Evolutionary conservation across 2,329 filamentous ascomycete genomes (phyloP).

Genomic region (Rhynchosporium secalis): DNA sequence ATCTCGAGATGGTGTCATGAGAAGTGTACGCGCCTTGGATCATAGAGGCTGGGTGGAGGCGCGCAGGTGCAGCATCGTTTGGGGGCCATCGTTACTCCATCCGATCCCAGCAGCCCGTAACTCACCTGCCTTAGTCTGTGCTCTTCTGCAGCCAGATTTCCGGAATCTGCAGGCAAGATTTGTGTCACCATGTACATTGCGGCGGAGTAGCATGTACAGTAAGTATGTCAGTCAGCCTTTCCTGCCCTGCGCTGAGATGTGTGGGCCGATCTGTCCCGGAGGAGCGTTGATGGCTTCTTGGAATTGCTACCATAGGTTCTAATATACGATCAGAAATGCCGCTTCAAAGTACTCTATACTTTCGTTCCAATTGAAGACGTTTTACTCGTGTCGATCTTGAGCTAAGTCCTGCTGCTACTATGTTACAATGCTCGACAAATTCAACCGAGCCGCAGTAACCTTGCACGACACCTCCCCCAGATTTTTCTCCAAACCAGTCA

Average conservation of each 20-base stretch:
- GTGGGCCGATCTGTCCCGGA: background rate
- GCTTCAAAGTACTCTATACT: background rate
- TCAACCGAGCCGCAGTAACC: slow-evolving; percentile 11
- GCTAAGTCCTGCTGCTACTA: background rate
- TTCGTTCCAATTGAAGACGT: background rate
- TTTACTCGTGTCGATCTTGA: background rate
- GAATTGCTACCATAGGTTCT: background rate
- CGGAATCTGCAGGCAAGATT: slow-evolving; percentile 7
- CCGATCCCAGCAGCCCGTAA: slow-evolving; percentile 10
- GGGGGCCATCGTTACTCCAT: slow-evolving; percentile 7
- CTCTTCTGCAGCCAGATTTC: slow-evolving; percentile 1
- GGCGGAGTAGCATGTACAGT: slow-evolving; percentile 7
- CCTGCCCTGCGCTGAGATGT: background rate
- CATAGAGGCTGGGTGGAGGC: background rate
- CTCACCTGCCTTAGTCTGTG: slow-evolving; percentile 8
- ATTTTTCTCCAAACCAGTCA: slow-evolving; percentile 7
- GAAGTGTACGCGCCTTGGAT: background rate
- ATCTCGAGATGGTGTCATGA: background rate
- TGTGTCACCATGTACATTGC: background rate
- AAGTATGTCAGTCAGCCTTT: background rate
- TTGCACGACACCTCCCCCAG: slow-evolving; percentile 1
- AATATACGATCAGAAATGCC: background rate
- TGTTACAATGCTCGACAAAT: background rate
- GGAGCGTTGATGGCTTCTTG: background rate
- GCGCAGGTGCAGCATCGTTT: background rate